These are phyloP conservation scores for Mycena latifolia DNA, from an alignment of 768 basidiomycete species.

Conservation along the genomic window DNA sequence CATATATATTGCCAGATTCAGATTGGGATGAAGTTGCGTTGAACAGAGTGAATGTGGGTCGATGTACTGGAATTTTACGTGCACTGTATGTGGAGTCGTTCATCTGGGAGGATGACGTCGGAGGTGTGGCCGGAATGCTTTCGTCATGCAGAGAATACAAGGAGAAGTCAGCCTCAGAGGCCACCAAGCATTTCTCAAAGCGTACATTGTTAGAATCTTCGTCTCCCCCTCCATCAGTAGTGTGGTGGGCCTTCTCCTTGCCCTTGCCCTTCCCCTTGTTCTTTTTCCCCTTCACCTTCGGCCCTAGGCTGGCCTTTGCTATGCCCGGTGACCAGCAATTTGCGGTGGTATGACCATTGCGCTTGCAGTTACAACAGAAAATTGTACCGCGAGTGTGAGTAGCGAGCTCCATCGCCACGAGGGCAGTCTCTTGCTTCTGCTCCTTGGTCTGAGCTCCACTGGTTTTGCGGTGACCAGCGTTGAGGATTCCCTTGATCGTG, in stretches of 20 bases:
- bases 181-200: constrained; percentile 21
- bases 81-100: constrained; percentile 17
- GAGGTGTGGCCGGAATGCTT: constrained; percentile 25
- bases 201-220: constrained; percentile 23
- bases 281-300: background rate
- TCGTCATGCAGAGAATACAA: constrained; percentile 12
- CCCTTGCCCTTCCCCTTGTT: constrained; percentile 30
- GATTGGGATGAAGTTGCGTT: constrained; percentile 23
- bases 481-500: constrained; percentile 10
- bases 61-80: constrained; percentile 32
- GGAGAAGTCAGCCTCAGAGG: constrained; percentile 24
- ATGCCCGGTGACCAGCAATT: constrained; percentile 23
- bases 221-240: constrained; percentile 17
- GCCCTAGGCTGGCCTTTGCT: constrained; percentile 12
- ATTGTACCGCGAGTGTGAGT: constrained; percentile 2
- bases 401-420: constrained; percentile 22
- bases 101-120: too few relatives aligned
- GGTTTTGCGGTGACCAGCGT: background rate
- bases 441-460: background rate
- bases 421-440: constrained; percentile 15
- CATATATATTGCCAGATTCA: constrained; percentile 8
- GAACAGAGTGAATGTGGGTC: constrained; percentile 26
- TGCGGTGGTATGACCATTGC: constrained; percentile 12
- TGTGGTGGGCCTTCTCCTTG: constrained; percentile 34
- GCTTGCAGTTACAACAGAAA: constrained; percentile 26